phyloP scores from a whole-genome alignment of 257 asterid genomes.

The Jacaranda mimosifolia region DNA sequence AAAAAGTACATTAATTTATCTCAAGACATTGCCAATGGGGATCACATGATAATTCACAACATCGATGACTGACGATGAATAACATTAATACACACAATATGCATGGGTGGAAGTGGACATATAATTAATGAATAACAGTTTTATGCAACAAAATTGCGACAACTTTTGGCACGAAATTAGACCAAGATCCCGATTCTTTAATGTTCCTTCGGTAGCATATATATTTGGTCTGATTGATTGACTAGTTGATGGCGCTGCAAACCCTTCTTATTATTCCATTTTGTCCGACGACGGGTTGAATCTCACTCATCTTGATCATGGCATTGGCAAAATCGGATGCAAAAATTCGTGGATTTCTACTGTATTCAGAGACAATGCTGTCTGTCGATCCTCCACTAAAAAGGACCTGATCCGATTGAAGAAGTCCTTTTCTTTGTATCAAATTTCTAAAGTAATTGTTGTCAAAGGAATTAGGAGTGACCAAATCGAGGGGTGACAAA shows the following conservation, averaged over 20 bases:
- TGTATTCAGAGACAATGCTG: constrained; percentile 32
- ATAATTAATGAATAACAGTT: not conserved
- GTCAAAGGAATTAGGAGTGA: constrained; percentile 55
- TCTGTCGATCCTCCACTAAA: constrained; percentile 35
- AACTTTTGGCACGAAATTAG: too few relatives aligned
- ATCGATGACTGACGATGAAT: not conserved
- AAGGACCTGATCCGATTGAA: constrained; percentile 59
- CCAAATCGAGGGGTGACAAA: constrained; percentile 55
- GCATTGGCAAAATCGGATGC: constrained; percentile 46
- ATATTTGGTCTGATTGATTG: too few relatives aligned
- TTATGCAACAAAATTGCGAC: too few relatives aligned
- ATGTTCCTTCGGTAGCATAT: too few relatives aligned
- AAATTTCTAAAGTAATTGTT: constrained; percentile 51
- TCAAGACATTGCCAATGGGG: too few relatives aligned
- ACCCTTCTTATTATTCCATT: constrained; percentile 48
- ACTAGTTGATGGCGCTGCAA: constrained; percentile 45
- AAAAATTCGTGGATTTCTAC: constrained; percentile 31
- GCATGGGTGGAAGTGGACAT: not conserved
- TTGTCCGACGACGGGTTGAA: constrained; percentile 41
- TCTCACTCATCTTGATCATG: constrained; percentile 55
- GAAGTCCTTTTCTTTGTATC: constrained; percentile 47
- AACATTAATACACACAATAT: not conserved
- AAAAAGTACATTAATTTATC: not conserved
- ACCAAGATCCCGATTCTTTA: too few relatives aligned
- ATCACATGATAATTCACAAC: too few relatives aligned